These are phyloP conservation scores for Picea abies DNA, from an alignment of 83 land plant species.

Conservation along the genomic window DNA sequence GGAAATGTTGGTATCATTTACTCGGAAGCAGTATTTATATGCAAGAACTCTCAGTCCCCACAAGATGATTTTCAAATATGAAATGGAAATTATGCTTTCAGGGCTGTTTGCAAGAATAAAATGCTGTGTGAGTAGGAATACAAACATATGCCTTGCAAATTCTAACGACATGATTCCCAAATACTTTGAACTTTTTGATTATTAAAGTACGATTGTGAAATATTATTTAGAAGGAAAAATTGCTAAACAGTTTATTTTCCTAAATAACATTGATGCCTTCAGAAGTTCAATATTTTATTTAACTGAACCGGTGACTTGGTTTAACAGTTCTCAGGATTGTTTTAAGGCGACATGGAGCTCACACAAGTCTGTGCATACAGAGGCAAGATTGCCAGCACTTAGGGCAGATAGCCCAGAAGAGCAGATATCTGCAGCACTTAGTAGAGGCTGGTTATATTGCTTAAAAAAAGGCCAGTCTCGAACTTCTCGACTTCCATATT, in stretches of 20 bases:
- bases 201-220: too few relatives aligned
- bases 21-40: too few relatives aligned
- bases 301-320: background rate
- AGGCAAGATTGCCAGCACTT: conserved; percentile 31
- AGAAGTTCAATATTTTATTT: background rate
- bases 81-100: too few relatives aligned
- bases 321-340: conserved; percentile 69
- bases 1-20: too few relatives aligned
- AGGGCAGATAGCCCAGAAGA: conserved; percentile 17
- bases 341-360: conserved; percentile 77
- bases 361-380: conserved; percentile 63
- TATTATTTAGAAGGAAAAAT: background rate
- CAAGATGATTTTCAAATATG: too few relatives aligned
- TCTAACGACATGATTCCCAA: too few relatives aligned
- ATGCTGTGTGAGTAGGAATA: too few relatives aligned
- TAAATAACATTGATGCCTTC: background rate
- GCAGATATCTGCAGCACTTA: conserved; percentile 17
- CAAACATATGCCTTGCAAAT: too few relatives aligned
- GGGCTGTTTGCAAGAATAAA: too few relatives aligned
- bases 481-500: conserved; percentile 53
- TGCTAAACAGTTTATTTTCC: background rate
- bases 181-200: too few relatives aligned
- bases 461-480: conserved; percentile 63
- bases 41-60: too few relatives aligned
- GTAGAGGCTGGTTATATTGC: conserved; percentile 69